A percentile compares a stretch with the other conserved stretches of the same genome.
Conservation (phyloP, 352 stramenopile genomes). For the Phytophthora citricola region DNA sequence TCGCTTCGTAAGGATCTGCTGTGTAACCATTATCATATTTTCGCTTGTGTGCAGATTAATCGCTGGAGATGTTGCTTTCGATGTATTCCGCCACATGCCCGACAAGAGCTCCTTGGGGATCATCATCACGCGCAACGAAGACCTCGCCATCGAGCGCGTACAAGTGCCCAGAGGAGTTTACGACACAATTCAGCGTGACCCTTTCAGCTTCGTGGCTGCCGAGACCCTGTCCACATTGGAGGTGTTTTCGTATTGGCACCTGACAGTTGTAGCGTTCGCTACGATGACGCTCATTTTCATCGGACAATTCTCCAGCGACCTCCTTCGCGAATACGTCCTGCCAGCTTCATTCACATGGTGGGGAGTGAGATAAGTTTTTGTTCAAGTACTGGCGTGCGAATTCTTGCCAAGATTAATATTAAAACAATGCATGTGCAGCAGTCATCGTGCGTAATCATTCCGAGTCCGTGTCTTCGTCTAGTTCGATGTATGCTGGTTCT, state of each 20-base stretch:
- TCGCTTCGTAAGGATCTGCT: background rate
- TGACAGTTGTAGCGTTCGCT: conserved; percentile 75
- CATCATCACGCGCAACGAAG: conserved; percentile 58
- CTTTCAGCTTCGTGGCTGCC: conserved; percentile 87
- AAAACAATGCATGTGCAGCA: background rate
- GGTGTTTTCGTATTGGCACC: conserved; percentile 84
- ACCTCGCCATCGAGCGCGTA: conserved; percentile 61
- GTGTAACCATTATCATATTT: conserved; percentile 8
- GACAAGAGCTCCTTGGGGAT: conserved; percentile 82
- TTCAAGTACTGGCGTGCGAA: background rate
- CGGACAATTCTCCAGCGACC: conserved; percentile 78
- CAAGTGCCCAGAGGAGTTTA: conserved; percentile 76
- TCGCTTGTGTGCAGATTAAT: conserved; percentile 47
- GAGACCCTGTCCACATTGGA: conserved; percentile 86
- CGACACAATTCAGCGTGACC: conserved; percentile 84
- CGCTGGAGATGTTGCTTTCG: conserved; percentile 67
- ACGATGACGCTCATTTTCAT: conserved; percentile 89
- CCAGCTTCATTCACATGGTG: conserved; percentile 67
- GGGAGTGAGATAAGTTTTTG: conserved; percentile 33
- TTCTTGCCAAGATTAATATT: conserved; percentile 21
- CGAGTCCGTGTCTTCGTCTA: conserved; percentile 31
- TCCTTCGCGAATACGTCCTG: conserved; percentile 68
- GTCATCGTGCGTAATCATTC: conserved; percentile 12
- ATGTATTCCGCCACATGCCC: conserved; percentile 88
- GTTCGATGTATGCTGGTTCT: conserved; percentile 22